Conservation (phyloP, 163 green algal species). For the Scenedesmus sp. region DNA sequence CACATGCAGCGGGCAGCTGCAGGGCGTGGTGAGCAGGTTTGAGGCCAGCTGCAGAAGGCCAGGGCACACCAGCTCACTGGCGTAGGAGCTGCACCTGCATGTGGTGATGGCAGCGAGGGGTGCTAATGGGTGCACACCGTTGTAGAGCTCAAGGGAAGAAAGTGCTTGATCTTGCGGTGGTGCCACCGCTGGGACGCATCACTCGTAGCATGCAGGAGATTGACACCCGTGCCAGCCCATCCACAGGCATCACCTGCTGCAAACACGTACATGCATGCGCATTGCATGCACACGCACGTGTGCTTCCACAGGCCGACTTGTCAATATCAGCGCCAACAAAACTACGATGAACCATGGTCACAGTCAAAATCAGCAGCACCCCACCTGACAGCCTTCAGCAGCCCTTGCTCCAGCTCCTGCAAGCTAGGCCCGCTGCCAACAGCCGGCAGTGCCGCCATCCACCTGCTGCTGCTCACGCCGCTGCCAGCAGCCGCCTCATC, state of each 20-base stretch:
- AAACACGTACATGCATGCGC: too few relatives aligned
- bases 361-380: not conserved
- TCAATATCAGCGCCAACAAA: too few relatives aligned
- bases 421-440: not conserved
- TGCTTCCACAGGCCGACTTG: too few relatives aligned
- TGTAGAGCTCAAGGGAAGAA: not conserved
- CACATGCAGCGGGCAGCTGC: conserved; percentile 45
- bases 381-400: conserved; percentile 52
- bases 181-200: too few relatives aligned
- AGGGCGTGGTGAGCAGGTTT: conserved; percentile 18
- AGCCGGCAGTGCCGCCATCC: not conserved
- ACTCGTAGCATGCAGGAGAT: too few relatives aligned
- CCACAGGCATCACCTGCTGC: too few relatives aligned
- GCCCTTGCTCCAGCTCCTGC: not conserved
- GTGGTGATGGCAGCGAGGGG: not conserved
- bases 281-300: too few relatives aligned
- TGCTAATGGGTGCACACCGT: not conserved
- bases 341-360: too few relatives aligned
- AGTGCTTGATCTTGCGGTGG: too few relatives aligned
- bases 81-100: conserved; percentile 43
- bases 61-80: conserved; percentile 46
- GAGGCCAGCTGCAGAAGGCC: conserved; percentile 30
- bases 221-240: too few relatives aligned
- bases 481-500: conserved; percentile 5
- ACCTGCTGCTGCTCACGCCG: not conserved